Conservation (phyloP, 192 early-diverging fungal genomes). For the Umbelopsis ramanniana region DNA sequence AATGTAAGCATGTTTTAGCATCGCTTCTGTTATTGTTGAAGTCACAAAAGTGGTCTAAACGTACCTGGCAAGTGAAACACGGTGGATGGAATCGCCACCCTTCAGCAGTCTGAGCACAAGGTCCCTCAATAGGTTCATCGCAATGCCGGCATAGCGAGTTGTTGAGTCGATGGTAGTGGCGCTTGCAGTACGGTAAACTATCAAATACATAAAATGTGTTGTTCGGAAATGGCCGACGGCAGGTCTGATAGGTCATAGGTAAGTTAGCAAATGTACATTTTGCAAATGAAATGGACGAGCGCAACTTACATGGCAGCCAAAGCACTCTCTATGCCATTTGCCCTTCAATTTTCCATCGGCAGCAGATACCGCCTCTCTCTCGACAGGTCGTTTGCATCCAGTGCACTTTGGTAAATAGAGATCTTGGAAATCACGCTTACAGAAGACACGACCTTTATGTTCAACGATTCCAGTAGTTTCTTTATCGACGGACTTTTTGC, state of each 20-base stretch:
- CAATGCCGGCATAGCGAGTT: constrained; percentile 83
- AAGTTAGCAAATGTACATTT: not conserved
- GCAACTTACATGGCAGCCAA: constrained; percentile 59
- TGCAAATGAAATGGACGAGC: not conserved
- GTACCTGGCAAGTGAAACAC: constrained; percentile 79
- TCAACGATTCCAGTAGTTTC: constrained; percentile 51
- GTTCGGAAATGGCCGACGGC: constrained; percentile 72
- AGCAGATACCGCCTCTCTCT: constrained; percentile 70
- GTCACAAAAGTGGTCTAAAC: not conserved
- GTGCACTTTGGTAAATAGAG: constrained; percentile 67
- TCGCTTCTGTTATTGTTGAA: not conserved
- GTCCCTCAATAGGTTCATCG: constrained; percentile 84
- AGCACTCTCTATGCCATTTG: constrained; percentile 74
- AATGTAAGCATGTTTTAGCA: not conserved
- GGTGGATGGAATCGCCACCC: constrained; percentile 83
- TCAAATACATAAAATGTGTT: constrained; percentile 91
- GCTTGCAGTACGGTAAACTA: constrained; percentile 79
- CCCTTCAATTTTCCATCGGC: constrained; percentile 63
- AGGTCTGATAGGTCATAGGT: constrained; percentile 44
- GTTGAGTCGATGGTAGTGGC: constrained; percentile 88
- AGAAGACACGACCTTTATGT: constrained; percentile 67
- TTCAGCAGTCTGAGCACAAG: constrained; percentile 87
- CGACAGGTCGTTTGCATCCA: constrained; percentile 60
- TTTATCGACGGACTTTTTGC: constrained; percentile 63
- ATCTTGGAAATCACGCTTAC: constrained; percentile 64